Evolutionary conservation across 306 rosid species (phyloP).

Genomic region (Leucaena leucocephala): DNA sequence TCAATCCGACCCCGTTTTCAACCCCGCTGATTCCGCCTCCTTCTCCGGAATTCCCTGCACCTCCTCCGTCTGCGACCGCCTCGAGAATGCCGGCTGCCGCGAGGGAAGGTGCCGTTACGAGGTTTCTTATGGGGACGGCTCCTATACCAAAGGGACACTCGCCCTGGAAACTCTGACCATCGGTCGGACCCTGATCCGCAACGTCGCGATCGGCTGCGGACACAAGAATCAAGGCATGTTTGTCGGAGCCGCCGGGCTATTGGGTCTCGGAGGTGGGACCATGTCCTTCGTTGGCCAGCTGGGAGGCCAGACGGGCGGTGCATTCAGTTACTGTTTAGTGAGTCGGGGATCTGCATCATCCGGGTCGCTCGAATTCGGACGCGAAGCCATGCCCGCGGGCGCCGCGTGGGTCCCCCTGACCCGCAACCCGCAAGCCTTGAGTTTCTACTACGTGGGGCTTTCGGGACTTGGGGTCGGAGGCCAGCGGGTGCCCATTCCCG

Average conservation of each 20-base stretch:
- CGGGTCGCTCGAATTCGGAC: constrained; percentile 79
- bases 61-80: constrained; percentile 73
- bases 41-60: constrained; percentile 69
- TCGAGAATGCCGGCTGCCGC: constrained; percentile 72
- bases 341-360: constrained; percentile 66
- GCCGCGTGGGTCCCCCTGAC: constrained; percentile 85
- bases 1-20: constrained; percentile 90
- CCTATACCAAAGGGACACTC: constrained; percentile 88
- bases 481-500: constrained; percentile 54
- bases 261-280: constrained; percentile 92
- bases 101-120: constrained; percentile 82
- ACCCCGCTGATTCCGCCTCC: constrained; percentile 76
- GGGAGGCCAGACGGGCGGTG: constrained; percentile 82
- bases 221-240: constrained; percentile 93
- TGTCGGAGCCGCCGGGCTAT: constrained; percentile 87
- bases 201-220: constrained; percentile 93
- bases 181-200: constrained; percentile 64
- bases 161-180: constrained; percentile 83
- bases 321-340: constrained; percentile 77
- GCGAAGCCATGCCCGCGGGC: constrained; percentile 81
- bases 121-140: constrained; percentile 90
- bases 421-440: constrained; percentile 63
- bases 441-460: constrained; percentile 77
- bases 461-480: constrained; percentile 93
- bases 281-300: constrained; percentile 94